A percentile compares a stretch with the other conserved stretches of the same genome.
Evolutionary conservation across 2,329 filamentous ascomycete species (phyloP).

Genomic region (Trichoderma sp.): DNA sequence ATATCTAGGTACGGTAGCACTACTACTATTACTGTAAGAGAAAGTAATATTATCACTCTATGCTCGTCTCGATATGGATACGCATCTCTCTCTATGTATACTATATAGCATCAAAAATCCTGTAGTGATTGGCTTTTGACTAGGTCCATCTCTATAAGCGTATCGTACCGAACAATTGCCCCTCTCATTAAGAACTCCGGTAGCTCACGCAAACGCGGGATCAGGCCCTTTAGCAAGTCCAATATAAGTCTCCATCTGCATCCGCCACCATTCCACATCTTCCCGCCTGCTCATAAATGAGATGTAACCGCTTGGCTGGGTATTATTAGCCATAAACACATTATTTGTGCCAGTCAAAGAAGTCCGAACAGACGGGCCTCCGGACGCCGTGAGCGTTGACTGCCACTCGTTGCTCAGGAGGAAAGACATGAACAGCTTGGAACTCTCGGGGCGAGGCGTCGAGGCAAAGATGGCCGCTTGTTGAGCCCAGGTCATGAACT

Average conservation of each 20-base stretch:
- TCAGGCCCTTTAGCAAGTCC: constrained; percentile 13
- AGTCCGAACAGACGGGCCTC: constrained; percentile 5
- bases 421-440: constrained; percentile 16
- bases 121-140: too few species aligned
- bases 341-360: constrained; percentile 17
- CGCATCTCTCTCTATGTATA: too few species aligned
- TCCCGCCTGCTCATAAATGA: constrained; percentile 11
- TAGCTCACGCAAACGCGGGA: neutral
- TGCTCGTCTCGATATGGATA: too few species aligned
- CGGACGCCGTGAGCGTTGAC: neutral
- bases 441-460: constrained; percentile 8
- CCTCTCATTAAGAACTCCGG: neutral
- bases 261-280: constrained; percentile 18
- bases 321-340: constrained; percentile 19
- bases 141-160: too few species aligned
- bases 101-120: too few species aligned
- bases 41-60: too few species aligned
- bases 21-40: too few species aligned
- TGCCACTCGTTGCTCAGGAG: constrained; percentile 7
- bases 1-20: too few species aligned
- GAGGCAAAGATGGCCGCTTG: constrained; percentile 16
- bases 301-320: constrained; percentile 12
- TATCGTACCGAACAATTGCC: too few species aligned
- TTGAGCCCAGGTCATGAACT: constrained; percentile 24
- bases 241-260: constrained; percentile 24